These are phyloP conservation scores for Russula sp. DNA, from an alignment of 768 basidiomycete genomes.

Conservation along the genomic window DNA sequence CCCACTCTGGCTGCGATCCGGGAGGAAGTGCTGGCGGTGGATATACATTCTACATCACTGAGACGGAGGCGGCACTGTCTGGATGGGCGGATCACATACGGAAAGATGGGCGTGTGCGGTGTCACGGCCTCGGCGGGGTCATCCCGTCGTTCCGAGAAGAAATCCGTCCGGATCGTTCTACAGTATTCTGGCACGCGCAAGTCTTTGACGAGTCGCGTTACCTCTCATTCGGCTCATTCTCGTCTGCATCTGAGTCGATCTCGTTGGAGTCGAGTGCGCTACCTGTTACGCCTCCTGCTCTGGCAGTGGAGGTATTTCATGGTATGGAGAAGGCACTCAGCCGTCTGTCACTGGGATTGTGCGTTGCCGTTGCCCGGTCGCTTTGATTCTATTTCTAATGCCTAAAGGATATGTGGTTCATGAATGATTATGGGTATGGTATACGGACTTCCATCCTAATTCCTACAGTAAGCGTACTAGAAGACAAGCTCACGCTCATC, in stretches of 20 bases:
- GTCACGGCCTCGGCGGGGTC: not conserved
- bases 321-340: not conserved
- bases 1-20: conserved; percentile 57
- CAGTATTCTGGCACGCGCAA: not conserved
- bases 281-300: conserved; percentile 6
- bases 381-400: too few species aligned
- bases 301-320: not conserved
- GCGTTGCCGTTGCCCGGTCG: not conserved
- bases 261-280: not conserved
- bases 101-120: not conserved
- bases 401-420: too few species aligned
- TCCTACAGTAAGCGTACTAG: too few species aligned
- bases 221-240: not conserved
- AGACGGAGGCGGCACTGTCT: conserved; percentile 30
- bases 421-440: too few species aligned
- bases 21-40: conserved; percentile 43
- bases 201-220: too few species aligned
- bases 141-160: not conserved
- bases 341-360: not conserved
- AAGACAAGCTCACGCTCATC: too few species aligned
- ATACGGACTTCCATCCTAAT: too few species aligned
- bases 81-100: not conserved
- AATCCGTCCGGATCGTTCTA: not conserved
- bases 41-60: conserved; percentile 56
- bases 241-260: not conserved